These are phyloP conservation scores for Russula foetens DNA, from an alignment of 768 basidiomycete species.

Conservation along the genomic window DNA sequence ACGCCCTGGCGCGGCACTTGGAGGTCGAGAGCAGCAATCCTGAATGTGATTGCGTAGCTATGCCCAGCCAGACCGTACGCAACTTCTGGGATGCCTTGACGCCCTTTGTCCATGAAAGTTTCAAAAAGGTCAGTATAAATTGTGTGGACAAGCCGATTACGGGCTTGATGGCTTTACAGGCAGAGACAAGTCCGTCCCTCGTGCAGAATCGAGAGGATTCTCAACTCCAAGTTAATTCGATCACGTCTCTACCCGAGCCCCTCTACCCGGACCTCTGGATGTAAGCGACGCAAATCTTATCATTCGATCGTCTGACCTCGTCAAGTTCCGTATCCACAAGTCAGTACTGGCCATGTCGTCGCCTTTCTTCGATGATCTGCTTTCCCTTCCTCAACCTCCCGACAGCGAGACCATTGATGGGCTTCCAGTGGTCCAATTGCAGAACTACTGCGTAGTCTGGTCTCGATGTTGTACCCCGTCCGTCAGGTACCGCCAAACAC, in stretches of 20 bases:
- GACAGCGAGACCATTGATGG: background rate
- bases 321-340: constrained; percentile 4
- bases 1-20: background rate
- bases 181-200: background rate
- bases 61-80: background rate
- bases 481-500: background rate
- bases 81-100: background rate
- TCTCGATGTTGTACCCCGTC: constrained; percentile 3
- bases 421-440: background rate
- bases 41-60: background rate
- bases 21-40: too few species aligned
- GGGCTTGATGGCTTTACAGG: background rate
- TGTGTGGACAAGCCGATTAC: too few species aligned
- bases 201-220: background rate
- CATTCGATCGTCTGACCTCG: background rate
- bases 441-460: background rate
- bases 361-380: constrained; percentile 2
- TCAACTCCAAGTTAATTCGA: background rate
- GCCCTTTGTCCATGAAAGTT: background rate
- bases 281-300: background rate
- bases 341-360: constrained; percentile 2
- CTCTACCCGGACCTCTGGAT: too few species aligned
- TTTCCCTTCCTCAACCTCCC: constrained; percentile 4
- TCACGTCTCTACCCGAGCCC: background rate
- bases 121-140: background rate